phyloP scores from a whole-genome alignment of 805 yeast species.

The Wickerhamiella cacticola region DNA sequence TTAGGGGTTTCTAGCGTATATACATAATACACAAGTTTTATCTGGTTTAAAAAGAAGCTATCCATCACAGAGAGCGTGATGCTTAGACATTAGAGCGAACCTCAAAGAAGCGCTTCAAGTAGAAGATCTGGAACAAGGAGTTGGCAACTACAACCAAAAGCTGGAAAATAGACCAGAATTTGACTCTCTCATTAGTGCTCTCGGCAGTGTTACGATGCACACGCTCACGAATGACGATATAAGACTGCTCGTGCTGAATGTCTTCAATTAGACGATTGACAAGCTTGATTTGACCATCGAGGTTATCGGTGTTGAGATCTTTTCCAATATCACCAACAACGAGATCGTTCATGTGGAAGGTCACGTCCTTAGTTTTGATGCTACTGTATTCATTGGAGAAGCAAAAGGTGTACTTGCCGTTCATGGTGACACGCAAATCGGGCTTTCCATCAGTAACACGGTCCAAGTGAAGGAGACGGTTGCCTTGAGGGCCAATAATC shows the following conservation, averaged over 20 bases:
- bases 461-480: slow-evolving; percentile 38
- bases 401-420: slow-evolving; percentile 77
- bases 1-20: no score
- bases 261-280: slow-evolving; percentile 67
- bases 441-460: slow-evolving; percentile 74
- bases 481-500: slow-evolving; percentile 39
- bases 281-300: slow-evolving; percentile 73
- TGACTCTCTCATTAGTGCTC: slow-evolving; percentile 89
- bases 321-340: slow-evolving; percentile 57
- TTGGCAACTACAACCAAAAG: slow-evolving; percentile 71
- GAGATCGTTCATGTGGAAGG: slow-evolving; percentile 90
- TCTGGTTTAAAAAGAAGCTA: no score
- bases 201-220: slow-evolving; percentile 98
- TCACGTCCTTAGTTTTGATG: slow-evolving; percentile 71
- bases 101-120: slow-evolving; percentile 88
- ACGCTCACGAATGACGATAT: slow-evolving; percentile 90
- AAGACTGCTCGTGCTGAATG: slow-evolving; percentile 79
- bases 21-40: no score
- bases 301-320: slow-evolving; percentile 63
- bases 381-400: slow-evolving; percentile 76
- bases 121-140: slow-evolving; percentile 86
- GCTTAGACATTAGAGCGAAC: slow-evolving; percentile 73
- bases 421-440: slow-evolving; percentile 47
- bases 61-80: no score
- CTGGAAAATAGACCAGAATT: slow-evolving; percentile 96